Evolutionary conservation across 2,329 filamentous ascomycete species (phyloP), one percentile per base, ranked within the genome.

Genomic region (Colletotrichum coccodes): DNA sequence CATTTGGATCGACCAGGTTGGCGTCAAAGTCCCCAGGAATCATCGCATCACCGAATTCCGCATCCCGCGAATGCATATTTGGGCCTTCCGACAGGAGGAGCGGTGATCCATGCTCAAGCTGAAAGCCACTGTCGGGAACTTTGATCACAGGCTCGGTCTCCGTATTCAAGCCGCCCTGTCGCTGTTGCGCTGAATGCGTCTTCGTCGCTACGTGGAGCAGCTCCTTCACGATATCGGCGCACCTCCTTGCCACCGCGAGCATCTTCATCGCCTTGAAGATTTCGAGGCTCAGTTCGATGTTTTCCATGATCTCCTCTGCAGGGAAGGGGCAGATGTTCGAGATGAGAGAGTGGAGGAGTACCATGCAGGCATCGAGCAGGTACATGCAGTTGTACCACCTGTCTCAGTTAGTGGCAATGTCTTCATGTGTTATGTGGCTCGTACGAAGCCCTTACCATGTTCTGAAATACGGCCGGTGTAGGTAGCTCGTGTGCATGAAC

Each of bases 341-440:
- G 21, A 69, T 69, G 49, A 69, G 61, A 8, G 66, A 61, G 40
- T 69, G 66, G 3, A 69, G 53, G 21, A 69, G 54, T 4, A 69
- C 66, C 66, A 69, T 69, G 54, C 66, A 60, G 18, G 66, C 66
- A 26, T 69, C 66, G 28, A 69, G 61, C 2, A 69, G 54, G 28
- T 69, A 69, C 66, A 69, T 69, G 61, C 66, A 69, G 49, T 69
- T 69, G 28, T 69, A 69, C 66, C 66, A 69, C 66, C 66, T 69
- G 4, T 14, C 5, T 11, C 23, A 6, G 16, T 59, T 14, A 59
- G 34, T 6, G 14, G n/a, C n/a, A n/a, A n/a, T n/a, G 12, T 16
- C 1, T 23, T 1, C 18, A 18, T 9, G 7, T 11, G 5, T 6
- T 26, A 2, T 4, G n/a, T 11, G 11, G 23, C 6, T 16, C 26